Conservation (phyloP, 805 yeast genomes). For the Candida coleopterorum region DNA sequence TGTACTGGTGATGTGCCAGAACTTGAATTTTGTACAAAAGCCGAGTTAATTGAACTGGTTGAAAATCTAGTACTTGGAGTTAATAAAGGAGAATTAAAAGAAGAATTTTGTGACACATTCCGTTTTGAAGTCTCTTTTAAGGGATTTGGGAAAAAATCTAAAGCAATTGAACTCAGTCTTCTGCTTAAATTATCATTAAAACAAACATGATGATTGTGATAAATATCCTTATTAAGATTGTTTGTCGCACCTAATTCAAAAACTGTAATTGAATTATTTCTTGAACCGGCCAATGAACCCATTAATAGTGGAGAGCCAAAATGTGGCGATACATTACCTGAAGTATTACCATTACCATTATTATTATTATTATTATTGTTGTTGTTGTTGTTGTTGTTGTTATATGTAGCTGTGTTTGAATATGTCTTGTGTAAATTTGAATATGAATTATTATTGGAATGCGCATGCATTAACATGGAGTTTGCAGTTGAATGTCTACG, state of each 20-base stretch:
- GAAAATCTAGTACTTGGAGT: slow-evolving; percentile 22
- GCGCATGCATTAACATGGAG: slow-evolving; percentile 11
- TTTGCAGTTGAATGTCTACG: slow-evolving; percentile 26
- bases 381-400: too few relatives aligned
- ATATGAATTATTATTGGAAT: slow-evolving; percentile 14
- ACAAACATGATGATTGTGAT: slow-evolving; percentile 11
- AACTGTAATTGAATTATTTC: slow-evolving; percentile 38
- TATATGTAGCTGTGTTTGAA: slow-evolving; percentile 3
- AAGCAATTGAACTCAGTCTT: slow-evolving; percentile 40
- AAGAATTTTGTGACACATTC: slow-evolving; percentile 24
- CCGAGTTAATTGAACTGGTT: slow-evolving; percentile 15
- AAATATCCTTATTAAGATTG: slow-evolving; percentile 1
- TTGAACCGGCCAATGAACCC: slow-evolving; percentile 20
- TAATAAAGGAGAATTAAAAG: slow-evolving; percentile 23
- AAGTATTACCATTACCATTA: slow-evolving; percentile 5
- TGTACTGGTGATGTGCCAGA: slow-evolving; percentile 4
- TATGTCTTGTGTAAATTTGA: slow-evolving; percentile 13
- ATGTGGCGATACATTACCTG: slow-evolving; percentile 21
- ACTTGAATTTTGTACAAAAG: slow-evolving; percentile 1
- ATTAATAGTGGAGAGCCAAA: slow-evolving; percentile 28
- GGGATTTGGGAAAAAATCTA: slow-evolving; percentile 41
- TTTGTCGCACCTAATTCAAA: slow-evolving; percentile 18
- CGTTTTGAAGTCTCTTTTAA: slow-evolving; percentile 20
- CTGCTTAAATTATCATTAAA: slow-evolving; percentile 23
- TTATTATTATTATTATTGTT: too few relatives aligned